Percentiles rank a stretch among this genome's conserved stretches.
These are phyloP conservation scores for Komagataella pastoris DNA, from an alignment of 805 yeast species.

Conservation along the genomic window DNA sequence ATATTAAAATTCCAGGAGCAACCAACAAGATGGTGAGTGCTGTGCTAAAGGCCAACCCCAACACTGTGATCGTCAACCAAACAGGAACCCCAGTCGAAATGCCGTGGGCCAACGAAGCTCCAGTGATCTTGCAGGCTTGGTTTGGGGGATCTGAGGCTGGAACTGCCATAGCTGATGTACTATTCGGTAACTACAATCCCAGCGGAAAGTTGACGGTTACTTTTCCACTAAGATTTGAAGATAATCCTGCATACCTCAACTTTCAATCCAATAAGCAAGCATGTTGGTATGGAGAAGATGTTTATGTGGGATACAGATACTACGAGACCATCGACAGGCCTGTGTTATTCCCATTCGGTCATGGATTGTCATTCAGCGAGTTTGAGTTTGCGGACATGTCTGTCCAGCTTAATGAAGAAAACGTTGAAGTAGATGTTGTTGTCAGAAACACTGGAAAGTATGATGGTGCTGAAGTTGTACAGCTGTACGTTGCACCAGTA, in stretches of 20 bases:
- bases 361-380: conserved; percentile 27
- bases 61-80: conserved; percentile 23
- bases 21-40: conserved; percentile 20
- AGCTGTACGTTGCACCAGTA: conserved; percentile 28
- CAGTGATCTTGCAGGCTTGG: conserved; percentile 21
- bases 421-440: conserved; percentile 16
- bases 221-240: conserved; percentile 19
- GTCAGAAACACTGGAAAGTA: conserved; percentile 32
- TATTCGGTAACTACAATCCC: conserved; percentile 29
- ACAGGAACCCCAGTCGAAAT: conserved; percentile 26
- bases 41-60: conserved; percentile 19
- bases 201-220: conserved; percentile 28
- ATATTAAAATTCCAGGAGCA: conserved; percentile 21
- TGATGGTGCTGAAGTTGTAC: conserved; percentile 41
- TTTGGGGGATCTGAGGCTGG: conserved; percentile 28
- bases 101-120: conserved; percentile 23
- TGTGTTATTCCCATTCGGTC: conserved; percentile 29
- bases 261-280: conserved; percentile 22
- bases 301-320: conserved; percentile 29
- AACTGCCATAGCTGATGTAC: conserved; percentile 27
- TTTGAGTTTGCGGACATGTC: conserved; percentile 18
- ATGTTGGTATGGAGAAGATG: conserved; percentile 30
- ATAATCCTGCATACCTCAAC: conserved; percentile 23
- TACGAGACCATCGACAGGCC: conserved; percentile 23
- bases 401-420: conserved; percentile 11